These are phyloP conservation scores for Meyerozyma elateridarum DNA, from an alignment of 1,139 yeast species.

Conservation along the genomic window DNA sequence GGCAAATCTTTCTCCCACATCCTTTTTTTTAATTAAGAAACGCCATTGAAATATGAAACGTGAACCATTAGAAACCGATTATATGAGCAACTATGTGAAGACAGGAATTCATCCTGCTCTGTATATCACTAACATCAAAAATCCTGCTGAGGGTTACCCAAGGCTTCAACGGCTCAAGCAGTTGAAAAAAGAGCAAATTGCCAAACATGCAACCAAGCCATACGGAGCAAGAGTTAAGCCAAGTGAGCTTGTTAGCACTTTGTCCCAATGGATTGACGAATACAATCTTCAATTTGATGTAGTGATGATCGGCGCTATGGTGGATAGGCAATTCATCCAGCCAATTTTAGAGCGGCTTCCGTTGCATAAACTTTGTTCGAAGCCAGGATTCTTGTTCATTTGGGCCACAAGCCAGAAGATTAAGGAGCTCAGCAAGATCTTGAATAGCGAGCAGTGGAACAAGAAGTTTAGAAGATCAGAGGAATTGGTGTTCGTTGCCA, in stretches of 20 bases:
- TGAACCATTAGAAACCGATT: conserved; percentile 49
- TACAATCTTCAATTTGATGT: conserved; percentile 73
- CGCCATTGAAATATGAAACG: background rate
- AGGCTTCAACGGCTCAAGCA: conserved; percentile 64
- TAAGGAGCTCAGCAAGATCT: conserved; percentile 52
- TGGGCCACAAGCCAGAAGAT: conserved; percentile 82
- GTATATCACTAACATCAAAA: conserved; percentile 58
- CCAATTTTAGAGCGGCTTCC: conserved; percentile 64
- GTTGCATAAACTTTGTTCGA: conserved; percentile 65
- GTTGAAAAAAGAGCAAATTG: conserved; percentile 50
- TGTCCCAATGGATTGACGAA: conserved; percentile 56
- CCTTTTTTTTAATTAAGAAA: background rate
- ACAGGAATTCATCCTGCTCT: conserved; percentile 54
- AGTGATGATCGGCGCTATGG: conserved; percentile 83
- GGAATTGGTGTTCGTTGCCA: conserved; percentile 69
- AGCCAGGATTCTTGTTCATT: conserved; percentile 79
- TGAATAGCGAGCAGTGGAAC: conserved; percentile 58
- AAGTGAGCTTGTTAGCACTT: conserved; percentile 48
- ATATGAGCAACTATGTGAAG: conserved; percentile 63
- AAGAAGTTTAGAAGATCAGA: conserved; percentile 84
- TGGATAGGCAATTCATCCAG: conserved; percentile 62
- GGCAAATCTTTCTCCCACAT: background rate
- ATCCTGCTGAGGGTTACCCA: conserved; percentile 81
- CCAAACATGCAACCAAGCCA: conserved; percentile 52
- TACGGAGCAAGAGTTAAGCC: conserved; percentile 58